Evolutionary conservation across 2,329 filamentous ascomycete genomes (phyloP).

Genomic region (Epichloe baconii): DNA sequence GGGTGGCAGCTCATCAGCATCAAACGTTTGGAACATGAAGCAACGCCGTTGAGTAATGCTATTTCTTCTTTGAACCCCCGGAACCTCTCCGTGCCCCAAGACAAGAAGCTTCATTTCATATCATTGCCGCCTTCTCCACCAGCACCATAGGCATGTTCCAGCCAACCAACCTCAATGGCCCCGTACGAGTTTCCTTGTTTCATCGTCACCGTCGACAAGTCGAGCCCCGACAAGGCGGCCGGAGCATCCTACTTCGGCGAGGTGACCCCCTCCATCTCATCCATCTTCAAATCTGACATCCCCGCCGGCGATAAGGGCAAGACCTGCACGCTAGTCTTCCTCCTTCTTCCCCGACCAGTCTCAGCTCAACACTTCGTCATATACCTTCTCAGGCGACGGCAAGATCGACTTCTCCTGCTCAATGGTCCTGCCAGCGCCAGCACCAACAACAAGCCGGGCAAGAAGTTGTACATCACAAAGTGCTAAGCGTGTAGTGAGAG

Average conservation of each 20-base stretch:
- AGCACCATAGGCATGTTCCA: too few relatives aligned
- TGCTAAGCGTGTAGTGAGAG: conserved; percentile 10
- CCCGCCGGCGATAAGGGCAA: conserved; percentile 37
- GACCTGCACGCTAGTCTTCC: conserved; percentile 51
- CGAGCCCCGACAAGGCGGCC: conserved; percentile 34
- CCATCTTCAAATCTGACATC: conserved; percentile 60
- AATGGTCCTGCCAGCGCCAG: conserved; percentile 26
- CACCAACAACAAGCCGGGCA: conserved; percentile 39
- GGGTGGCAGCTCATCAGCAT: too few relatives aligned
- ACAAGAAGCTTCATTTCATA: too few relatives aligned
- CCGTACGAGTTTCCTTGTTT: conserved; percentile 45
- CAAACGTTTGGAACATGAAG: too few relatives aligned
- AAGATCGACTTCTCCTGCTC: conserved; percentile 40
- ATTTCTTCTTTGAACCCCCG: too few relatives aligned
- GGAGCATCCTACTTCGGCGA: conserved; percentile 44
- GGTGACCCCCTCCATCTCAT: conserved; percentile 36
- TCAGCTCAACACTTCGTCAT: conserved; percentile 46
- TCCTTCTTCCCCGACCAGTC: conserved; percentile 39
- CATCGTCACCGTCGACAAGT: conserved; percentile 46
- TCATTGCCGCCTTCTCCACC: too few relatives aligned
- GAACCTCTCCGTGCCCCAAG: too few relatives aligned
- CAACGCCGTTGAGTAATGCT: too few relatives aligned
- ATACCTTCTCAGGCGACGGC: conserved; percentile 34
- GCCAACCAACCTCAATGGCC: too few relatives aligned
- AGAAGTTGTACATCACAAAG: conserved; percentile 25